Conservation (phyloP, 1,284 basidiomycete species). For the Fomitopsis pinicola region DNA sequence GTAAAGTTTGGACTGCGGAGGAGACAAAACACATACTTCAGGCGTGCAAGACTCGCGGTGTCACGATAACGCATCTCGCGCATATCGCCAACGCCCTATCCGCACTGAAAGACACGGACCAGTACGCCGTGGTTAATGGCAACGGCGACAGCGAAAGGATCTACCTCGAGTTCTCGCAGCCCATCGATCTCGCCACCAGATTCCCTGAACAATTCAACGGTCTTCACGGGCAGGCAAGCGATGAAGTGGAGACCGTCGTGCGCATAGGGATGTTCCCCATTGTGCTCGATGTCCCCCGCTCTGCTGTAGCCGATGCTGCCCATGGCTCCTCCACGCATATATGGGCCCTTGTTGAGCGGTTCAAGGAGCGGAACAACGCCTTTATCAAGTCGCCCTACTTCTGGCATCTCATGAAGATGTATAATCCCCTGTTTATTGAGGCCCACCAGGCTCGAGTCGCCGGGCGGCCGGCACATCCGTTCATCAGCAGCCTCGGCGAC, state of each 20-base stretch:
- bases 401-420: not conserved
- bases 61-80: slow-evolving; percentile 2
- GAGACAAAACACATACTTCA: not conserved
- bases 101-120: not conserved
- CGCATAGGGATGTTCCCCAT: not conserved
- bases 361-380: not conserved
- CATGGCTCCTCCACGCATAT: not conserved
- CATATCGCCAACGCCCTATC: slow-evolving; percentile 1
- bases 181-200: not conserved
- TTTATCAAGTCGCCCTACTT: slow-evolving; percentile 1
- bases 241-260: not conserved
- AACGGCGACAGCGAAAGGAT: not conserved
- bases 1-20: not conserved
- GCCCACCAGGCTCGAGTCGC: not conserved
- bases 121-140: not conserved
- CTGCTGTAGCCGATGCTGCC: not conserved
- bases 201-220: not conserved
- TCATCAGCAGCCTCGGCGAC: slow-evolving; percentile 1
- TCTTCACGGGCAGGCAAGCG: not conserved
- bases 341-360: not conserved
- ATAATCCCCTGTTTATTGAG: not conserved
- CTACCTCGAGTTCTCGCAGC: not conserved
- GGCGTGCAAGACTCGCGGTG: slow-evolving; percentile 1
- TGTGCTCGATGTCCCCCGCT: not conserved
- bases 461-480: not conserved